phyloP scores from a whole-genome alignment of 805 yeast genomes.

The Clavispora asparagi region DNA sequence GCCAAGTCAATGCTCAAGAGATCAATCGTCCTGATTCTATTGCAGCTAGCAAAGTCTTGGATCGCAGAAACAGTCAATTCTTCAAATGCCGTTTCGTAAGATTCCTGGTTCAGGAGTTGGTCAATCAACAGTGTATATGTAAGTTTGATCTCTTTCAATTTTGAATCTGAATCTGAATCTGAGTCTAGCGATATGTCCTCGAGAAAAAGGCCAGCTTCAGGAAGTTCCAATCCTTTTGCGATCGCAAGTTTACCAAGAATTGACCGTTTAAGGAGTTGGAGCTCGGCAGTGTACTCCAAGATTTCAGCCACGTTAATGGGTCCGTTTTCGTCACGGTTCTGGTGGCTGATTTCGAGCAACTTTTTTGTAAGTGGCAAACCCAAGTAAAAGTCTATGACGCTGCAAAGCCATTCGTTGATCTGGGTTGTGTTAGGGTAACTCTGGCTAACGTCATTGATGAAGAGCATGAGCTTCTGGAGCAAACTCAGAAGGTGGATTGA shows the following conservation, averaged over 20 bases:
- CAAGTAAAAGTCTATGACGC: constrained; percentile 38
- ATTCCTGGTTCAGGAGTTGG: constrained; percentile 11
- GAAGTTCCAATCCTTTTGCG: constrained; percentile 6
- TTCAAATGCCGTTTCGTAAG: constrained; percentile 35
- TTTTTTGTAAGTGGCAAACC: constrained; percentile 18
- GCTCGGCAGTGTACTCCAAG: constrained; percentile 43
- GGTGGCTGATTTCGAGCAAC: constrained; percentile 19
- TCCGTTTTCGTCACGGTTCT: constrained; percentile 10
- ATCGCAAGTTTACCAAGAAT: constrained; percentile 8
- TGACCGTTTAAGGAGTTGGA: constrained; percentile 45
- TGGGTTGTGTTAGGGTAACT: constrained; percentile 12
- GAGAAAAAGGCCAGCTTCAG: constrained; percentile 20
- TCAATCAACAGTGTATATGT: constrained; percentile 13
- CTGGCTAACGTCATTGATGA: constrained; percentile 35
- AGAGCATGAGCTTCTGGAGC: constrained; percentile 30
- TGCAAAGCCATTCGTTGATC: constrained; percentile 35
- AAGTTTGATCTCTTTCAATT: constrained; percentile 2
- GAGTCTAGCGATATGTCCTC: constrained; percentile 6
- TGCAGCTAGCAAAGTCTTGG: constrained; percentile 44
- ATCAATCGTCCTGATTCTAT: constrained; percentile 62
- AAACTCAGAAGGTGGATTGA: constrained; percentile 37
- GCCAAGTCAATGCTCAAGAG: constrained; percentile 78
- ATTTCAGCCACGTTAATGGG: constrained; percentile 17
- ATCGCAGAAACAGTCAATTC: constrained; percentile 53
- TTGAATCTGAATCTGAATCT: neutral